Evolutionary conservation across 1,139 yeast genomes (phyloP).

Genomic region (Magnusiomyces tetraspermus): DNA sequence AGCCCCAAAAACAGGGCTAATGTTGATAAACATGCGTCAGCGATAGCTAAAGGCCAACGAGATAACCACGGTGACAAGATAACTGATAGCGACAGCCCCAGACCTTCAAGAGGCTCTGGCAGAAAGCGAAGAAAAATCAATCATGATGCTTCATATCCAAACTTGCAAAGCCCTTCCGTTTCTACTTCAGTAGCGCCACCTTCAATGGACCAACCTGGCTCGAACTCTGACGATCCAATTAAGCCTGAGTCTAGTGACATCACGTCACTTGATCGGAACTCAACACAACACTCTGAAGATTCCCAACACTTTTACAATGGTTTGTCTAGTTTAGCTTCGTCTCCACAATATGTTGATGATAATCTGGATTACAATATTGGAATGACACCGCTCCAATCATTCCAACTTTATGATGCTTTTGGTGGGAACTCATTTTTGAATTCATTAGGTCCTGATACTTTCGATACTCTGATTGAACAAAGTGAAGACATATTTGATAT

Average conservation of each 20-base stretch:
- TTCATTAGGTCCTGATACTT: background rate
- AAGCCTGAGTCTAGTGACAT: background rate
- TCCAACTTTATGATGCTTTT: background rate
- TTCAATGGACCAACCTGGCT: background rate
- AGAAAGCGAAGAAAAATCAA: background rate
- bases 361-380: background rate
- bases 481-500: slow-evolving; percentile 6
- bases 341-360: slow-evolving; percentile 3
- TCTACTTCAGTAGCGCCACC: background rate
- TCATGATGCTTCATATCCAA: background rate
- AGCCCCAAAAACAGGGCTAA: background rate
- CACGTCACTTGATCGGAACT: background rate
- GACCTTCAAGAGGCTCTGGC: background rate
- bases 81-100: background rate
- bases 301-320: slow-evolving; percentile 5
- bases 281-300: background rate
- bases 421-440: too few species aligned
- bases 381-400: background rate
- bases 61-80: background rate
- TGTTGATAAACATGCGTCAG: background rate
- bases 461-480: background rate
- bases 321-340: background rate
- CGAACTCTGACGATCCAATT: background rate
- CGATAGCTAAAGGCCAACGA: background rate
- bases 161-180: background rate